phyloP scores from a whole-genome alignment of 2,329 filamentous ascomycete species.

The Salinomyces thailandicus region DNA sequence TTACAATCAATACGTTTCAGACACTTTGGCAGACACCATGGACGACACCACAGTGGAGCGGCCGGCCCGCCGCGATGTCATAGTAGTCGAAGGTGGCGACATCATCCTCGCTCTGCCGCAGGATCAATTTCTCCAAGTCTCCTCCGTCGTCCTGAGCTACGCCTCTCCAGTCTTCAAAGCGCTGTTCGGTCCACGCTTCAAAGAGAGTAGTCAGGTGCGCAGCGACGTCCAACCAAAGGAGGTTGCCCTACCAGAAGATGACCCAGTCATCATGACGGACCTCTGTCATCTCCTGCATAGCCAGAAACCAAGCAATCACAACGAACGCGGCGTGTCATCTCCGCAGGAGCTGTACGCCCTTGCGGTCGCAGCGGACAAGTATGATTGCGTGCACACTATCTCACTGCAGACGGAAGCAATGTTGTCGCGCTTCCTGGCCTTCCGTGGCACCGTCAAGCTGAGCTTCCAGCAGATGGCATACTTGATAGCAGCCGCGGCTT shows the following conservation, averaged over 20 bases:
- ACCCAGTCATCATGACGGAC: not conserved
- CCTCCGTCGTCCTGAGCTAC: constrained; percentile 11
- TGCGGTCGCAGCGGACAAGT: constrained; percentile 1
- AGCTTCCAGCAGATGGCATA: not conserved
- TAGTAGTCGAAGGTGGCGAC: not conserved
- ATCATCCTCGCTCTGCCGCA: not conserved
- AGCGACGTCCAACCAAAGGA: constrained; percentile 1
- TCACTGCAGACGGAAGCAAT: constrained; percentile 1
- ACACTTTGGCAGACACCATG: not conserved
- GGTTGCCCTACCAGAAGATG: constrained; percentile 15
- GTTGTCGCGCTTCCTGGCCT: not conserved
- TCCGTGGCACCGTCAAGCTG: not conserved
- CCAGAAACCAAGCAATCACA: not conserved
- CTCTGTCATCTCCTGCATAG: not conserved
- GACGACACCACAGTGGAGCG: not conserved
- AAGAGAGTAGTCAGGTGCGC: not conserved
- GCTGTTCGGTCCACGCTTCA: constrained; percentile 7
- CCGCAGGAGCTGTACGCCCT: not conserved
- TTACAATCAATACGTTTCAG: not conserved
- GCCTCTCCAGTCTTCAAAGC: constrained; percentile 17
- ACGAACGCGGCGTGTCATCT: not conserved
- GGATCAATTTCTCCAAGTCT: not conserved
- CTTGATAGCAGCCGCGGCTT: constrained; percentile 1
- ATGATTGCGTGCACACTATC: not conserved
- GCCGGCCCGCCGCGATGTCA: not conserved